Evolutionary conservation across 1,284 basidiomycete species (phyloP).

Genomic region (Ustilago vetiveriae): DNA sequence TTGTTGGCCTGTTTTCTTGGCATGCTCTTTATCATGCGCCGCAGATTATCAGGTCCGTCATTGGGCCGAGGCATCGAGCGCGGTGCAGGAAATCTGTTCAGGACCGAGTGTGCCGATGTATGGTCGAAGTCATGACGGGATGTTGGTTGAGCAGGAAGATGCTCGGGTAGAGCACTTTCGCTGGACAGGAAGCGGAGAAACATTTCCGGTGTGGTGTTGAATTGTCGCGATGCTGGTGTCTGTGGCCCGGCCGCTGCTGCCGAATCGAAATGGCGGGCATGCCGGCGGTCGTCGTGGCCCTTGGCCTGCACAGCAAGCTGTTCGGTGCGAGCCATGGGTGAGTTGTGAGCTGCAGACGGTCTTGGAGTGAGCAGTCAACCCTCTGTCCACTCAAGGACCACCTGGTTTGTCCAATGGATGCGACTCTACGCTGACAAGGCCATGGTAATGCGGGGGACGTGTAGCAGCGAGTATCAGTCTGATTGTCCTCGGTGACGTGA

Average conservation of each 20-base stretch:
- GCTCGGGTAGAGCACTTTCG: not conserved
- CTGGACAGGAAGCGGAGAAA: constrained; percentile 35
- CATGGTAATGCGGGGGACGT: not conserved
- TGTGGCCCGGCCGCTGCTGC: not conserved
- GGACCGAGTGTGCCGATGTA: not conserved
- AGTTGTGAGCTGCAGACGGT: not conserved
- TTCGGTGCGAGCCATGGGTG: constrained; percentile 8
- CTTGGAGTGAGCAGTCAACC: not conserved
- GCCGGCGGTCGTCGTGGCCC: constrained; percentile 1
- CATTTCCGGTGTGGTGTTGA: constrained; percentile 24
- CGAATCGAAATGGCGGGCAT: not conserved
- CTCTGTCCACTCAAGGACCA: not conserved
- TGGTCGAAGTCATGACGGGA: not conserved
- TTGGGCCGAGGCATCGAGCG: not conserved
- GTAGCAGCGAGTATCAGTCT: not conserved
- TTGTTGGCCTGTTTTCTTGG: constrained; percentile 3
- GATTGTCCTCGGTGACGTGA: not conserved
- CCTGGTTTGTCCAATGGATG: not conserved
- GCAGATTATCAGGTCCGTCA: not conserved
- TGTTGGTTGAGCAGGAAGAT: not conserved
- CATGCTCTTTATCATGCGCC: constrained; percentile 14
- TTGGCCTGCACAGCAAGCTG: constrained; percentile 9
- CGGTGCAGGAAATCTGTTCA: not conserved
- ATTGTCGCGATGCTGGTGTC: not conserved
- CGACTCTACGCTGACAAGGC: not conserved